Base-by-base conservation (phyloP, 768 basidiomycete species). In the Phanerochaete sordida region DNA sequence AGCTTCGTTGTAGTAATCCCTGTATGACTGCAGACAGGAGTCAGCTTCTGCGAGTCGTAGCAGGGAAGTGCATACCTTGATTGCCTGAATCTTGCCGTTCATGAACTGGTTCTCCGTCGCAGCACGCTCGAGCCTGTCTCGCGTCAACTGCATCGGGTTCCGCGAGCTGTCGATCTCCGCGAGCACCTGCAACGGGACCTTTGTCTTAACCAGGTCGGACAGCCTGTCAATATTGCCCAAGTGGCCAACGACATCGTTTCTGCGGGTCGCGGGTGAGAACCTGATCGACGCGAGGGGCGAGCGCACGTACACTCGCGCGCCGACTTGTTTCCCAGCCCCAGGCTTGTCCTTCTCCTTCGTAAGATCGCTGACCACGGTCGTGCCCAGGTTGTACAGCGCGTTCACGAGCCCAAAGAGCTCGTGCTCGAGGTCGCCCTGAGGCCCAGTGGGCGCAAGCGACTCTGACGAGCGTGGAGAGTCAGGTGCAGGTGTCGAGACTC, bases 71-170 rank as follows among this genome's bases (percentile, higher is more conserved):
- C 60, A 26, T 63, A 91, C 90, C 57, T 85, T 81, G 27, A 94
- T 81, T 0, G 91, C 92, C 47, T 81, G 79, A 39, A 94, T 90
- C 69, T 93, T 93, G 28, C 90, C 91, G 67, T 93, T 91, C 88
- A 92, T 91, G 64, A 92, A 93, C 68, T 93, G 92, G 69, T 94
- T 94, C 75, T 94, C 93, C 2, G 90, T 89, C 30, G 92, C 90
- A 0, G 90, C 84, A 56, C 91, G 81, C 74, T 94, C 92, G 15
- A 94, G 72, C 53, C 89, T 80, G 59, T 93, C 91, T 63, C 84
- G 83, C 19, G 92, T 92, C 54, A 92, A 77, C 68, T 86, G 85
- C 85, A 90, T 86, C 3, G 91, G 92, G 69, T 93, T 93, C 47
- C 84, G 81, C 2, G 85, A 78, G 64, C 84, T 87, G 76, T 94